Evolutionary conservation across 352 stramenopile species (phyloP), one percentile per base, ranked within the genome.

Genomic region (Globisporangium apiculatum): DNA sequence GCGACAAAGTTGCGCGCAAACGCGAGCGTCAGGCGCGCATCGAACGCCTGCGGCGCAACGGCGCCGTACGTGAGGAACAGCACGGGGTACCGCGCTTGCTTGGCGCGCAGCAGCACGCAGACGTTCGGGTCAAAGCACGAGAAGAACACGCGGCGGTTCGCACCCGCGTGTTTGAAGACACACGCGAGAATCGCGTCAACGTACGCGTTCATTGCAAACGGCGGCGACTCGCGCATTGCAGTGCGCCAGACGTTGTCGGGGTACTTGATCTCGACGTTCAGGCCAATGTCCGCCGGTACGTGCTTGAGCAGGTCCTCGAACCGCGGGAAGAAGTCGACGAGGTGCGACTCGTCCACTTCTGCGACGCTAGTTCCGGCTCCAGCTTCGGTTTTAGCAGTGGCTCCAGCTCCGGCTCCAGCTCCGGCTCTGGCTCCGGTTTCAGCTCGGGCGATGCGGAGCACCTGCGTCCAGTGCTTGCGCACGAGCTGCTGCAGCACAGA

Each of bases 211-310:
- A 91, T 79, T 17, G 76, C 77, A 40, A 93, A 93, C 51, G 69
- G 64, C 15, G 68, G 66, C 15, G 73, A 72, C 37, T 58, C 71
- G 12, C 78, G 73, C 68, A 89, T 78, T 7, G 37, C 52, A 3
- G 60, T 43, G 46, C 65, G 69, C 47, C 72, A 75, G 8, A 79
- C 66, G 24, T 64, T 62, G 62, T 89, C 75, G 0, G 83, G 83
- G 59, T 91, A 93, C 72, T 93, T 93, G 65, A 93, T 78, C 62
- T 93, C 83, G 55, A 93, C 75, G 57, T 93, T 91, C 47, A 93
- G 65, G 8, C 73, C 81, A 9, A 90, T 73, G 60, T 89, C 70
- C 0, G 69, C 74, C n/a, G 83, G 83, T 7, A 91, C 81, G 48
- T 93, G 71, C 55, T 76, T 77, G 48, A 93, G 69, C 38, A 90